Conservation (phyloP, 441 rosid genomes). For the Gossypium trilobum region DNA sequence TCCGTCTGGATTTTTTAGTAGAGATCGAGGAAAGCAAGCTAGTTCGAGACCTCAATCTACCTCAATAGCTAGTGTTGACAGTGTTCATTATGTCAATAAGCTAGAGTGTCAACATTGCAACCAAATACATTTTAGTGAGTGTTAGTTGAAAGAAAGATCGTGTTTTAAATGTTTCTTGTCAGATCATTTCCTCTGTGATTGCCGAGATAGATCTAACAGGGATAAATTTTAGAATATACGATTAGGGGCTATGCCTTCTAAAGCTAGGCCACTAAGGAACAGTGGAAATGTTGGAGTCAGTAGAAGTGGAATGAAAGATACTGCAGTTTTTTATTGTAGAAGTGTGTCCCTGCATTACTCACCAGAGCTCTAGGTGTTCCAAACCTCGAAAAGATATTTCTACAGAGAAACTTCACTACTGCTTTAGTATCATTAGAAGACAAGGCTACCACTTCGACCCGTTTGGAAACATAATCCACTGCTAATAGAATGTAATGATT, state of each 20-base stretch:
- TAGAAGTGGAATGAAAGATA: too few species aligned
- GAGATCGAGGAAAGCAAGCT: not conserved
- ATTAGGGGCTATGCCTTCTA: not conserved
- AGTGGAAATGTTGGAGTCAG: too few species aligned
- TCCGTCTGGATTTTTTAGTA: not conserved
- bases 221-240: too few species aligned
- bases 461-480: not conserved
- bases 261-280: too few species aligned
- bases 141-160: not conserved
- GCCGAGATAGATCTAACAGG: not conserved
- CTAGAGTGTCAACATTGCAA: too few species aligned
- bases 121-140: not conserved
- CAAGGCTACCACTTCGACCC: not conserved
- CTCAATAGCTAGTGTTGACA: not conserved
- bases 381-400: too few species aligned
- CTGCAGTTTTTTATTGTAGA: too few species aligned
- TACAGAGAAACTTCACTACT: too few species aligned
- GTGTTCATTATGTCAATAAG: not conserved
- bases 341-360: too few species aligned
- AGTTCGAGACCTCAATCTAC: not conserved
- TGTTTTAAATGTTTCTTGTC: too few species aligned
- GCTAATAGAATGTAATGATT: not conserved
- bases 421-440: not conserved
- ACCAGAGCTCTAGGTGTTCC: too few species aligned
- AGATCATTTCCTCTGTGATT: not conserved